Evolutionary conservation across 176 grass and related monocot species (phyloP).

Genomic region (Oryza australiensis): DNA sequence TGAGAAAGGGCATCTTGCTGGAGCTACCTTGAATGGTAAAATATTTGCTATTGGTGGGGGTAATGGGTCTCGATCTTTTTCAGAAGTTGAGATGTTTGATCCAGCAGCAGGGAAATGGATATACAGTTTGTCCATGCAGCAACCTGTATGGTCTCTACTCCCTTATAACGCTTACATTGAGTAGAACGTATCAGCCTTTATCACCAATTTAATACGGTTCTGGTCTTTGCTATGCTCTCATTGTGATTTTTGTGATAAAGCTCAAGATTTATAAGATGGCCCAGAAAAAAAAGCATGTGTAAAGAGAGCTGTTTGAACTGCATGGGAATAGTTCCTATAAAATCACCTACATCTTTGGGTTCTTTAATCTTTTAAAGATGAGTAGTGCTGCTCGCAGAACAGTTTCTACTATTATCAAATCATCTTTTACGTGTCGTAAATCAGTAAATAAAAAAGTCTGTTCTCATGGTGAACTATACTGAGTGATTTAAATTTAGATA

Average conservation of each 20-base stretch:
- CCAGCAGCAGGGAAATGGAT: slow-evolving; percentile 73
- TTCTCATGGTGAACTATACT: slow-evolving; percentile 5
- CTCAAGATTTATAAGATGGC: slow-evolving; percentile 7
- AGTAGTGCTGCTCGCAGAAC: not conserved
- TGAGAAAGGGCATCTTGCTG: slow-evolving; percentile 73
- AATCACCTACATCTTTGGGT: not conserved
- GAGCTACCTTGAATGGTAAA: slow-evolving; percentile 62
- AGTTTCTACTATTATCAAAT: not conserved
- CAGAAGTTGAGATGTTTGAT: slow-evolving; percentile 95
- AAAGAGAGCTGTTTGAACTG: slow-evolving; percentile 31
- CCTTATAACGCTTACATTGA: slow-evolving; percentile 1
- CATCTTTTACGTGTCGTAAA: slow-evolving; percentile 8
- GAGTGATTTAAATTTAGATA: slow-evolving; percentile 7
- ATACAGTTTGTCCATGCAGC: slow-evolving; percentile 49
- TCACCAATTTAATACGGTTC: not conserved
- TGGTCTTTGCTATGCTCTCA: not conserved
- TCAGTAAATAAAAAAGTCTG: not conserved
- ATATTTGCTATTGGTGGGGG: slow-evolving; percentile 96
- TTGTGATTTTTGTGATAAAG: slow-evolving; percentile 14
- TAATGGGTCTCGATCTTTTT: slow-evolving; percentile 46
- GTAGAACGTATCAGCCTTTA: slow-evolving; percentile 11
- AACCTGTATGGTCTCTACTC: slow-evolving; percentile 42
- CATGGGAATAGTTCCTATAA: not conserved
- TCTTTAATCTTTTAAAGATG: slow-evolving; percentile 1
- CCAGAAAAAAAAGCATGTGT: slow-evolving; percentile 22